Percentiles rank a stretch among this genome's conserved stretches.
These are phyloP conservation scores for Hypoxylon fuscum DNA, from an alignment of 495 filamentous ascomycete genomes.

Conservation along the genomic window DNA sequence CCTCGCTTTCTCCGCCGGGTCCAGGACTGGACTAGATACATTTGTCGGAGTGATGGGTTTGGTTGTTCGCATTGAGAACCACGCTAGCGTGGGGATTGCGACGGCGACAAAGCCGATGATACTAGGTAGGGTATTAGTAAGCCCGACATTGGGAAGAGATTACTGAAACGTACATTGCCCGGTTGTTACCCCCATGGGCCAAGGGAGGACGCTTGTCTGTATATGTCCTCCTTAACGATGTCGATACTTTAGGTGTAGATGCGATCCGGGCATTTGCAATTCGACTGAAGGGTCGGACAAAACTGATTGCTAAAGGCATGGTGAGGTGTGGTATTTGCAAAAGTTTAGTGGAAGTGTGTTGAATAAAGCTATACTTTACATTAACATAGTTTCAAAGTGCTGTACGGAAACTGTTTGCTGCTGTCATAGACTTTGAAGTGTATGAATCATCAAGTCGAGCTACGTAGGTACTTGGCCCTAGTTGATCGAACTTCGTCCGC, in stretches of 20 bases:
- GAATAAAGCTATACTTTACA: too few species aligned
- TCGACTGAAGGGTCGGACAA: too few species aligned
- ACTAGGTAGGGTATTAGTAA: not conserved
- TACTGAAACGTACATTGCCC: not conserved
- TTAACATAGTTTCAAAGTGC: too few species aligned
- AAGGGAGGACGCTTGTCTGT: not conserved
- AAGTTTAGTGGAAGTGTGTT: too few species aligned
- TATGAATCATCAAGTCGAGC: too few species aligned
- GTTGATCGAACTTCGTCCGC: too few species aligned
- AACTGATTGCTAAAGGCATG: too few species aligned
- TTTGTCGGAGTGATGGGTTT: not conserved
- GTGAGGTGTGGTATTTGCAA: too few species aligned
- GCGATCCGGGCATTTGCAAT: not conserved
- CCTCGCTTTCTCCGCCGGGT: not conserved
- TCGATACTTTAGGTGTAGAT: not conserved
- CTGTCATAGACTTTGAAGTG: not conserved
- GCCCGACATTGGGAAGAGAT: not conserved
- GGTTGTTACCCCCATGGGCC: not conserved
- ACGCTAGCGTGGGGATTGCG: not conserved
- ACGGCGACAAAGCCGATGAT: not conserved
- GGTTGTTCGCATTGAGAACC: not conserved
- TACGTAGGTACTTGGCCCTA: too few species aligned
- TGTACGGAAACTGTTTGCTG: not conserved
- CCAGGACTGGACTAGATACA: not conserved
- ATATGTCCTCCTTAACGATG: not conserved